Conservation (phyloP, 129 eudicot genomes). For the Gnaphalium uliginosum region DNA sequence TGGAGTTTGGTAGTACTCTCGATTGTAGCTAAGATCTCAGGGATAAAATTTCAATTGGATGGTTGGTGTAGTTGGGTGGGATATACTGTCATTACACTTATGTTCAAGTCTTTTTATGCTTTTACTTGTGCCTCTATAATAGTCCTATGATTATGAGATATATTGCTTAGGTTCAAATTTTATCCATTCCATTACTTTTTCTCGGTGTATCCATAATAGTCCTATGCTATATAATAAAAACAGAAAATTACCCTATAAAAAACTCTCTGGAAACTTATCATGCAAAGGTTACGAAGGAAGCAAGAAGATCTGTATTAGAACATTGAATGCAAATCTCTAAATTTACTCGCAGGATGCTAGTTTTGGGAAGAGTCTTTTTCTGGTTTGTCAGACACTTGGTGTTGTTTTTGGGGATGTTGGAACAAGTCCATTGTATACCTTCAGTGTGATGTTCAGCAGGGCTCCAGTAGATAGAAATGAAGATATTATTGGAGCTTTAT, state of each 20-base stretch:
- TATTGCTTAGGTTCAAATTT: not conserved
- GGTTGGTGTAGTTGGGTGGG: conserved; percentile 4
- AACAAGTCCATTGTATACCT: conserved; percentile 87
- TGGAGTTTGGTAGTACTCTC: not conserved
- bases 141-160: not conserved
- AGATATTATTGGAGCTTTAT: conserved; percentile 90
- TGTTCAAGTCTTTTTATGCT: not conserved
- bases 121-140: not conserved
- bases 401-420: conserved; percentile 99
- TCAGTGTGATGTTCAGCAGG: conserved; percentile 95
- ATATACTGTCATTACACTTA: not conserved
- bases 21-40: not conserved
- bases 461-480: conserved; percentile 75
- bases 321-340: conserved; percentile 20
- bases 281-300: conserved; percentile 16
- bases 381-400: conserved; percentile 85
- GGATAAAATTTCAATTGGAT: not conserved
- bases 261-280: conserved; percentile 8
- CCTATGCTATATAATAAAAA: not conserved
- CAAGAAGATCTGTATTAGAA: not conserved
- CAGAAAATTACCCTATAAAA: conserved; percentile 3
- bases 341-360: conserved; percentile 65
- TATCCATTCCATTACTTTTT: not conserved
- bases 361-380: conserved; percentile 54
- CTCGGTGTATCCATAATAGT: not conserved